phyloP scores from a whole-genome alignment of 2,329 filamentous ascomycete species.

The Talaromyces albobiverticillius region DNA sequence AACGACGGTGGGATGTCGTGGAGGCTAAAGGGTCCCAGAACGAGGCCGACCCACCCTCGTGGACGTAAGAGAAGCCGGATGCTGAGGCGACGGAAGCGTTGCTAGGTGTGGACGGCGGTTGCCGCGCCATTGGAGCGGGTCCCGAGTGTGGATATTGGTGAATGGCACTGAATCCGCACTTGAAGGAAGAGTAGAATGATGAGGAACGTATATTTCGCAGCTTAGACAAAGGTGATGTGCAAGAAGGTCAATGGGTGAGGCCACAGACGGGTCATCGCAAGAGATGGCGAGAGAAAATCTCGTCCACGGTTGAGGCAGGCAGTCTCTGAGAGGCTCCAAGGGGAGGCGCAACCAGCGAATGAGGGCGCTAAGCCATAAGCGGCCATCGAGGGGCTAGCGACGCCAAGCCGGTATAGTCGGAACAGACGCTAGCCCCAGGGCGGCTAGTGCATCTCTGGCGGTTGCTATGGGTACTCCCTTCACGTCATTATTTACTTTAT shows the following conservation, averaged over 20 bases:
- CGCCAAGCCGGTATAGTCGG: conserved; percentile 5
- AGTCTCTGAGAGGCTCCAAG: no score
- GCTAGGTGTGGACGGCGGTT: conserved; percentile 23
- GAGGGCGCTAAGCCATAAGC: not conserved
- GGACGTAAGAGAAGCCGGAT: conserved; percentile 25
- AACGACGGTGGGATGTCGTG: conserved; percentile 25
- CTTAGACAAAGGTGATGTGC: no score
- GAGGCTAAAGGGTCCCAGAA: conserved; percentile 20
- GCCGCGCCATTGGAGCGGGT: conserved; percentile 29
- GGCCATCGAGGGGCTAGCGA: not conserved
- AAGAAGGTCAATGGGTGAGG: no score
- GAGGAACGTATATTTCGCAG: no score
- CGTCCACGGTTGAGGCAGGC: no score
- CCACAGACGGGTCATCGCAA: no score
- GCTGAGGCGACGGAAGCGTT: conserved; percentile 20
- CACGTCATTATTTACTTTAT: conserved; percentile 36
- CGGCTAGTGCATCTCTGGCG: conserved; percentile 23
- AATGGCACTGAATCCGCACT: no score
- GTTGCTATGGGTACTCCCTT: conserved; percentile 40
- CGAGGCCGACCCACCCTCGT: conserved; percentile 27
- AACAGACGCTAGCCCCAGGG: conserved; percentile 37
- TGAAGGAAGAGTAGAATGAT: no score
- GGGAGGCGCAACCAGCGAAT: conserved; percentile 22
- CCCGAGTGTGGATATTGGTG: conserved; percentile 8
- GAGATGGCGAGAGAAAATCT: no score